phyloP scores from a whole-genome alignment of 1,284 basidiomycete genomes.

The Cystobasidium pallidum region DNA sequence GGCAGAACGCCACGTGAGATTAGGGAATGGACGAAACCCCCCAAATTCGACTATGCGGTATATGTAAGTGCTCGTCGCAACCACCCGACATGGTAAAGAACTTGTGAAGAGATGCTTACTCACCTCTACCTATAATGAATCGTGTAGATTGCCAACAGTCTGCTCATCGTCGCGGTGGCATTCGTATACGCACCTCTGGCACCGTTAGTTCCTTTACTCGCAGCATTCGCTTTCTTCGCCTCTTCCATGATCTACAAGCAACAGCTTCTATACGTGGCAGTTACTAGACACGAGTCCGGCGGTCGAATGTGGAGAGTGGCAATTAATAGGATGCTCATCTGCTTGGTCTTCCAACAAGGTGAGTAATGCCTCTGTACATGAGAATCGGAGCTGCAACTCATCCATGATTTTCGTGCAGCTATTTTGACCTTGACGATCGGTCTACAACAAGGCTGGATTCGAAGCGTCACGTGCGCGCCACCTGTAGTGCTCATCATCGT shows the following conservation, averaged over 20 bases:
- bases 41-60: conserved; percentile 85
- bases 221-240: conserved; percentile 71
- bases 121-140: neutral
- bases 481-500: conserved; percentile 61
- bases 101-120: no score
- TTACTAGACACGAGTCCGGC: conserved; percentile 81
- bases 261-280: conserved; percentile 59
- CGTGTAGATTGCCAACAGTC: conserved; percentile 61
- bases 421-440: conserved; percentile 63
- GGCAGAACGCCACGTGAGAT: conserved; percentile 97
- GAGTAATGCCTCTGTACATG: no score
- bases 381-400: neutral
- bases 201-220: conserved; percentile 71
- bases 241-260: conserved; percentile 76
- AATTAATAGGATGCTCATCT: conserved; percentile 78
- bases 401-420: conserved; percentile 16
- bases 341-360: conserved; percentile 75
- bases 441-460: conserved; percentile 72
- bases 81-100: neutral
- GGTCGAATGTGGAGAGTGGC: conserved; percentile 89
- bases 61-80: conserved; percentile 70
- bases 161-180: conserved; percentile 85
- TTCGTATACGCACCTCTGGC: conserved; percentile 89
- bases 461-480: conserved; percentile 56
- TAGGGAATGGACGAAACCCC: conserved; percentile 88